These are phyloP conservation scores for Pythium insidiosum DNA, from an alignment of 352 stramenopile species.

Conservation along the genomic window DNA sequence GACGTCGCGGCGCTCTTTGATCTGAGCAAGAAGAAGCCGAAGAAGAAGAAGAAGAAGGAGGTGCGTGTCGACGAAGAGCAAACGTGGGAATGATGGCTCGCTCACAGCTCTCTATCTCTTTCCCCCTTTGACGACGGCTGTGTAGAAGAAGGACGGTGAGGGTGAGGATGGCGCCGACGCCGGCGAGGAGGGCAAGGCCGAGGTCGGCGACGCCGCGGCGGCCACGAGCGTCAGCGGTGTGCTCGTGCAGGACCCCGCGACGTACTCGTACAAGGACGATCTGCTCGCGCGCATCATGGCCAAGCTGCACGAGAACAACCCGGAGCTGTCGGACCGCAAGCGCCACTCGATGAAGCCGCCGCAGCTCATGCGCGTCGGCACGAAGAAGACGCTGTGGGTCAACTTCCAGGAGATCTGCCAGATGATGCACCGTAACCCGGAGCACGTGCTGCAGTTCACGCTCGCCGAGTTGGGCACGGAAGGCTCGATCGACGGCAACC, in stretches of 20 bases:
- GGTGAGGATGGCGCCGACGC: conserved; percentile 24
- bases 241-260: conserved; percentile 81
- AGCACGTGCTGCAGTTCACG: conserved; percentile 99
- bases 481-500: conserved; percentile 98
- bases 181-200: conserved; percentile 15
- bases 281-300: conserved; percentile 92
- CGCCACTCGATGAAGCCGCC: conserved; percentile 87
- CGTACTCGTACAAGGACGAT: conserved; percentile 94
- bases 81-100: too few relatives aligned
- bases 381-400: conserved; percentile 98
- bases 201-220: conserved; percentile 21
- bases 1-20: conserved; percentile 89
- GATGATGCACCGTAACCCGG: conserved; percentile 97
- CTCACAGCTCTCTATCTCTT: too few relatives aligned
- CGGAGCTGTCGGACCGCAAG: conserved; percentile 94
- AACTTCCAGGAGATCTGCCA: conserved; percentile 99
- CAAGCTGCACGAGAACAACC: conserved; percentile 95
- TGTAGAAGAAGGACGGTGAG: conserved; percentile 47
- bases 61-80: too few relatives aligned
- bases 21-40: conserved; percentile 88
- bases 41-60: conserved; percentile 93
- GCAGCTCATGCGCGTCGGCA: conserved; percentile 89
- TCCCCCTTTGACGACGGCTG: too few relatives aligned
- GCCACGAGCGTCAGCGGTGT: conserved; percentile 26
- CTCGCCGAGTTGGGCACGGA: conserved; percentile 99